Percentiles rank a stretch among this genome's conserved stretches.
Conservation (phyloP, 345 rosid species). For the Kandelia obovata region DNA sequence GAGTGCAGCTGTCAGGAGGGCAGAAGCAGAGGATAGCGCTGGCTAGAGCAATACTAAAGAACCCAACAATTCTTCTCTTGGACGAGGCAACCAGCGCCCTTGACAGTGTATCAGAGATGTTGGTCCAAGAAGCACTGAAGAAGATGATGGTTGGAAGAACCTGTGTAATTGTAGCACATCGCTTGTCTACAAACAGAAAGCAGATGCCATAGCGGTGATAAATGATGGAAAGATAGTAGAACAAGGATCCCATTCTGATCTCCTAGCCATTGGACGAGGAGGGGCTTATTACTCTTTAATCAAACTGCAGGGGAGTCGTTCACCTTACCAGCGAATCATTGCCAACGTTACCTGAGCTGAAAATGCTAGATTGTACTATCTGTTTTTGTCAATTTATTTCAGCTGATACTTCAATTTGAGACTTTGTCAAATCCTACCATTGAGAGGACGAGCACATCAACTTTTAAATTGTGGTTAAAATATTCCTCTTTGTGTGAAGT, state of each 20-base stretch:
- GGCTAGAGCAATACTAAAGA: conserved; percentile 22
- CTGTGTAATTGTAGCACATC: conserved; percentile 15
- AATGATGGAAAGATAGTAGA: conserved; percentile 18
- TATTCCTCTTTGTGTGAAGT: too few relatives aligned
- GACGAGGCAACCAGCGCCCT: conserved; percentile 22
- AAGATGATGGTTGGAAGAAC: conserved; percentile 20
- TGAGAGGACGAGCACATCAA: too few relatives aligned
- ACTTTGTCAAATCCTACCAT: too few relatives aligned
- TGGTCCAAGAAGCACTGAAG: conserved; percentile 22
- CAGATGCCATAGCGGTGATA: conserved; percentile 20
- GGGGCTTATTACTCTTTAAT: conserved; percentile 14
- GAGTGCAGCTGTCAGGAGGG: conserved; percentile 20
- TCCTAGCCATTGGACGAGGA: conserved; percentile 11
- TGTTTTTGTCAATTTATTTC: too few relatives aligned
- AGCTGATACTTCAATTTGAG: too few relatives aligned
- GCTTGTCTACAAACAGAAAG: conserved; percentile 17
- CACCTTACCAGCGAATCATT: neutral
- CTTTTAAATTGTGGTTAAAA: too few relatives aligned
- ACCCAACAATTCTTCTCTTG: conserved; percentile 16
- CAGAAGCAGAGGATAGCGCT: conserved; percentile 20
- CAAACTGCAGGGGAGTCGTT: conserved; percentile 2
- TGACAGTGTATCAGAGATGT: conserved; percentile 16
- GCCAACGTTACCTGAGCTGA: too few relatives aligned
- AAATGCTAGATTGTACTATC: too few relatives aligned
- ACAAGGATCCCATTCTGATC: conserved; percentile 16